Evolutionary conservation across 495 filamentous ascomycete species (phyloP), one percentile per base, ranked within the genome.

Genomic region (Evernia prunastri): DNA sequence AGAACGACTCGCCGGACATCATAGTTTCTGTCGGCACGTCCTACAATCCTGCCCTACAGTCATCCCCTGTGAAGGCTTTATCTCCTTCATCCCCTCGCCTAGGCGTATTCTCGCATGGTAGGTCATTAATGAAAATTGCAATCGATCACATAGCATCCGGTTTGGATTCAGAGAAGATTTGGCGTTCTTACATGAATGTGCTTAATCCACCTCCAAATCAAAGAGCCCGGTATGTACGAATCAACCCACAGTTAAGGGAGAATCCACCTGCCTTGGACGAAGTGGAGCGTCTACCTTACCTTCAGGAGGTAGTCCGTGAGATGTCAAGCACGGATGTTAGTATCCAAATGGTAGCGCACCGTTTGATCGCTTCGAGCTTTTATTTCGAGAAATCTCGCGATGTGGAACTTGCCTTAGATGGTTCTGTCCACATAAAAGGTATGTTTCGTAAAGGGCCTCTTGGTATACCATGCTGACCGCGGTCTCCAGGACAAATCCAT

Each of bases 121-220:
- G 49, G 36, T 31, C 56, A 7, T 49, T 69, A 3, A 37, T 35
- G 8, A 67, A 42, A 39, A 63, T 69, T 56, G 54, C 67, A 5
- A 36, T 53, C 5, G 65, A 67, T 40, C 59, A 69, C 20, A 63
- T 69, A 56, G 43, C 56, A 47, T 60, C 61, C 8, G n/a, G 42
- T n/a, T 47, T 67, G 29, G 60, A 69, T 43, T 69, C 65, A 1
- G 65, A 69, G 49, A 60, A 69, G 61, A 35, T 49, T 8, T 69
- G 65, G 67, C 45, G 25, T 15, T 39, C 58, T 25, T 69, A 67
- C 20, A 60, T 67, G 45, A 57, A 54, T 40, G 42, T 67, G 3
- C 43, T 64, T 20, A 25, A 59, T 12, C 60, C 65, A 27, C 56
- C 56, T 17, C n/a, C 17, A 13, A 51, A 33, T 23, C 25, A 63